These are phyloP conservation scores for Fraxinus nigra DNA, from an alignment of 305 asterid species.

Conservation along the genomic window DNA sequence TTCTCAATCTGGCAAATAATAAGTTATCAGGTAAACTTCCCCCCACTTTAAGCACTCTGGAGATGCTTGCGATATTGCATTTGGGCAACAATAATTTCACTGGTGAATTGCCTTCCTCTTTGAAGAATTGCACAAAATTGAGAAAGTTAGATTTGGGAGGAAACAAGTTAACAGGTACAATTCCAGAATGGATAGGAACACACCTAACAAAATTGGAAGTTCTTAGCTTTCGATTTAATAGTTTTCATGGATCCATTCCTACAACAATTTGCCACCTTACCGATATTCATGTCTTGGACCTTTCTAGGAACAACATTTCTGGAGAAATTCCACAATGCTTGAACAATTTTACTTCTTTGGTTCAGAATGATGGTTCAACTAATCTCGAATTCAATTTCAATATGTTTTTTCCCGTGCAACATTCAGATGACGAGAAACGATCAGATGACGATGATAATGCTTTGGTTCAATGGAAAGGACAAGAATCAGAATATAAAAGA, in stretches of 20 bases:
- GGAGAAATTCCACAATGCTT: neutral
- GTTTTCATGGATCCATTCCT: neutral
- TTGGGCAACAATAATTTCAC: constrained; percentile 26
- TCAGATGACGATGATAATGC: neutral
- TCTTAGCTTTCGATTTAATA: neutral
- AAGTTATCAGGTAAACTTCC: constrained; percentile 33
- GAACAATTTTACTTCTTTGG: neutral
- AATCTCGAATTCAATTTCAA: no score
- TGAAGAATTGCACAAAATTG: constrained; percentile 16
- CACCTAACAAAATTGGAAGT: neutral
- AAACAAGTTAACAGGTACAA: neutral
- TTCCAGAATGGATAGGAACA: neutral
- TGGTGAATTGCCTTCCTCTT: constrained; percentile 28
- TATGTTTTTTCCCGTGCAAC: no score
- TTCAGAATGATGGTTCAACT: neutral
- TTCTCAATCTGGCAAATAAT: constrained; percentile 34
- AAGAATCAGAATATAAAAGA: neutral
- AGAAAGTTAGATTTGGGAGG: constrained; percentile 14
- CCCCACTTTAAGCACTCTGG: constrained; percentile 11
- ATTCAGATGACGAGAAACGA: no score
- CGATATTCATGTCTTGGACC: neutral
- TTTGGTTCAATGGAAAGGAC: constrained; percentile 26
- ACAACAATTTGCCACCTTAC: neutral
- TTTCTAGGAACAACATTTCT: neutral
- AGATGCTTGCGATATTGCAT: neutral